Evolutionary conservation across 2,329 filamentous ascomycete species (phyloP).

Genomic region (Clonostachys rhizophaga): DNA sequence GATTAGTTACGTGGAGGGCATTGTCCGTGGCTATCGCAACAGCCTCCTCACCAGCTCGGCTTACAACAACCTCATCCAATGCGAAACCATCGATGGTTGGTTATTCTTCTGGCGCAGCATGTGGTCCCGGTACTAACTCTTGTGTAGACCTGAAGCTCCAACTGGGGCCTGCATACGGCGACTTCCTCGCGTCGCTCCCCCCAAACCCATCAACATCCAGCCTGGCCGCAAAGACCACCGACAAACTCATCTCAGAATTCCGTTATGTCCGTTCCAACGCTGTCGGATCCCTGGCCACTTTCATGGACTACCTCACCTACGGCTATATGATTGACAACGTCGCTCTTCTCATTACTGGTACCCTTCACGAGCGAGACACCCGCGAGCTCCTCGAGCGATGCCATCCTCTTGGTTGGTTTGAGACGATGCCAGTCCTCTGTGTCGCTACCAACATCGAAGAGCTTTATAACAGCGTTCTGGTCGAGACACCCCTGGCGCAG

Average conservation of each 20-base stretch:
- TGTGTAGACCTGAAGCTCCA: constrained; percentile 89
- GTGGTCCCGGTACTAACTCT: constrained; percentile 2
- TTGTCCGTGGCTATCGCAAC: constrained; percentile 96
- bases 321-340: constrained; percentile 99
- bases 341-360: constrained; percentile 94
- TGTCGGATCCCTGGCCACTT: constrained; percentile 83
- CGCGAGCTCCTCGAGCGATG: constrained; percentile 92
- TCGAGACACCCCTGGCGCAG: constrained; percentile 91
- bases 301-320: constrained; percentile 98
- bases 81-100: constrained; percentile 92
- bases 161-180: constrained; percentile 92
- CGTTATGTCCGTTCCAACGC: constrained; percentile 93
- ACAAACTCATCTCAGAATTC: constrained; percentile 97
- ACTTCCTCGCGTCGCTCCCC: constrained; percentile 89
- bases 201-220: constrained; percentile 96
- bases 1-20: constrained; percentile 87
- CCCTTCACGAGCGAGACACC: constrained; percentile 94
- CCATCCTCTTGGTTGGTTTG: constrained; percentile 97
- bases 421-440: constrained; percentile 96
- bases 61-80: constrained; percentile 95
- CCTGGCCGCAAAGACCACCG: constrained; percentile 91
- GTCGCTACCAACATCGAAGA: constrained; percentile 98
- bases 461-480: constrained; percentile 94
- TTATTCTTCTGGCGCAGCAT: constrained; percentile 2
- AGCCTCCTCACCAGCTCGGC: constrained; percentile 82